Percentiles rank a stretch among this genome's conserved stretches.
These are phyloP conservation scores for Coprinopsis strossmayeri DNA, from an alignment of 768 basidiomycete species.

Conservation along the genomic window DNA sequence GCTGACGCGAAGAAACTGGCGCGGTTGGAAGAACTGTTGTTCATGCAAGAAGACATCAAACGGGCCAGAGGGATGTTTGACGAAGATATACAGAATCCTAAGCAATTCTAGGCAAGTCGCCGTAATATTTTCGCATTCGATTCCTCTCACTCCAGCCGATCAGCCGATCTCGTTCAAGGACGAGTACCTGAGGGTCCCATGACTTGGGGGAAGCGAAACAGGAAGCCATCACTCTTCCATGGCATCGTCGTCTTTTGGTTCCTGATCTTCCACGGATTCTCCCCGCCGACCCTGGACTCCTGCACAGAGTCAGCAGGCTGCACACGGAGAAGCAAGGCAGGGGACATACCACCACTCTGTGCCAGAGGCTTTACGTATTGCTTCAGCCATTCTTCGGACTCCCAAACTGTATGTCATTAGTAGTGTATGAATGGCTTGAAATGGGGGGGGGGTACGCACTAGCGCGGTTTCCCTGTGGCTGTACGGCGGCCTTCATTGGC, in stretches of 20 bases:
- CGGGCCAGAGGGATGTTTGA: constrained; percentile 78
- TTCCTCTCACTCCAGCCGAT: no score
- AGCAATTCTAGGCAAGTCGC: constrained; percentile 31
- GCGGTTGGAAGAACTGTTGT: constrained; percentile 84
- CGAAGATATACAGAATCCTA: constrained; percentile 37
- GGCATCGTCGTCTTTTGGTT: constrained; percentile 36
- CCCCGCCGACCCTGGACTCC: constrained; percentile 49
- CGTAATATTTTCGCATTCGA: no score
- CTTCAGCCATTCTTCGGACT: constrained; percentile 90
- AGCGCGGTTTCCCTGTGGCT: constrained; percentile 68
- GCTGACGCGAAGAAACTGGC: constrained; percentile 92
- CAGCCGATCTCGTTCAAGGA: no score
- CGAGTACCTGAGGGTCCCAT: no score
- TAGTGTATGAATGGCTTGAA: neutral
- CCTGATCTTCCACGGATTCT: constrained; percentile 24
- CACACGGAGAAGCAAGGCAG: constrained; percentile 3
- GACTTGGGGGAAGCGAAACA: neutral
- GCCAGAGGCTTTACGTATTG: constrained; percentile 74
- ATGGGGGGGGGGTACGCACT: constrained; percentile 36
- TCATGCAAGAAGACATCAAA: constrained; percentile 94
- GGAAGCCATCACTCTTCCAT: constrained; percentile 59
- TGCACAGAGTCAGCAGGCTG: constrained; percentile 14
- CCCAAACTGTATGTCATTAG: constrained; percentile 67
- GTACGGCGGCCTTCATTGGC: constrained; percentile 66
- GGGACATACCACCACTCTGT: constrained; percentile 59